Conservation (phyloP, 1,284 basidiomycete genomes). For the Rhodotorula sp. region DNA sequence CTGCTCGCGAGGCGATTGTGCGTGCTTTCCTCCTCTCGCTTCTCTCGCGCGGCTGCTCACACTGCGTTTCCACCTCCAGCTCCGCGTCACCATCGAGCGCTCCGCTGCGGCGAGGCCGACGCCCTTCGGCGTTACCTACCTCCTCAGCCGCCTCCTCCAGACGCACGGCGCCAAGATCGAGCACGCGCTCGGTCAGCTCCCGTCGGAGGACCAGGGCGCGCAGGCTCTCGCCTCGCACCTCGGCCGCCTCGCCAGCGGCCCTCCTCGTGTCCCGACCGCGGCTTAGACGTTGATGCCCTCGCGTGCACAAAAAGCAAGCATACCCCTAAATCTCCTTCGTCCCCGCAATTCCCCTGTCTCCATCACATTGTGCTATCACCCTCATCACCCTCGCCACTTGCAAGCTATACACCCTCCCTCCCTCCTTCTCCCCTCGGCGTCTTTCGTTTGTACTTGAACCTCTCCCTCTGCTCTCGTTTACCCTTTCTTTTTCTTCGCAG, state of each 20-base stretch:
- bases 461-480: not conserved
- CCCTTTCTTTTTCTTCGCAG: too few relatives aligned
- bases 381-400: not conserved
- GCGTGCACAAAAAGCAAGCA: not conserved
- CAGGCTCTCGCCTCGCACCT: not conserved
- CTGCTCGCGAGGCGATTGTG: conserved; percentile 82
- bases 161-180: conserved; percentile 11
- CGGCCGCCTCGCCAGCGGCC: not conserved
- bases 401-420: not conserved
- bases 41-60: not conserved
- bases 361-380: not conserved
- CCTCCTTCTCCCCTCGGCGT: too few relatives aligned
- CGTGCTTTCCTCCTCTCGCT: not conserved
- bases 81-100: conserved; percentile 86
- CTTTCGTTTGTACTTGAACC: not conserved
- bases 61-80: conserved; percentile 1
- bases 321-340: not conserved
- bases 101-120: conserved; percentile 92
- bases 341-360: not conserved
- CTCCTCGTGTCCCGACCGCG: not conserved
- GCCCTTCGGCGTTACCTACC: conserved; percentile 93
- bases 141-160: conserved; percentile 76
- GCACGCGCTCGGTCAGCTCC: conserved; percentile 10
- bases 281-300: too few relatives aligned
- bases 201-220: conserved; percentile 8